Conservation (phyloP, 192 early-diverging fungal genomes). For the Backusella luteola region DNA sequence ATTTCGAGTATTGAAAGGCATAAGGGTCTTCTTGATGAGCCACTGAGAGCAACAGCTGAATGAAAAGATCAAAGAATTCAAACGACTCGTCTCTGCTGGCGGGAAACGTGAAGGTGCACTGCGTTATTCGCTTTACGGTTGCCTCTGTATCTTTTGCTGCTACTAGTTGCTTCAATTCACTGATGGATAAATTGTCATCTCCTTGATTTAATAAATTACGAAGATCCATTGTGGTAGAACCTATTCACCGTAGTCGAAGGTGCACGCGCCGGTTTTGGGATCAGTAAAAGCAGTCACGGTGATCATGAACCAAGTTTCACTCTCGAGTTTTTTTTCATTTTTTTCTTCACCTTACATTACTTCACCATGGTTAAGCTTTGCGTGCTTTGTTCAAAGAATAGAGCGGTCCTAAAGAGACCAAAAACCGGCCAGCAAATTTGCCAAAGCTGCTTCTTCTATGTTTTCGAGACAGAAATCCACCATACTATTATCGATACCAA, state of each 20-base stretch:
- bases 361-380: slow-evolving; percentile 52
- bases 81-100: slow-evolving; percentile 1
- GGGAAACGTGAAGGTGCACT: slow-evolving; percentile 16
- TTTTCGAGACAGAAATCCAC: slow-evolving; percentile 94
- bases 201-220: slow-evolving; percentile 20
- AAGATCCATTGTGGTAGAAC: slow-evolving; percentile 18
- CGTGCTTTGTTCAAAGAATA: slow-evolving; percentile 62
- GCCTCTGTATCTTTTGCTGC: neutral
- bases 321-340: neutral
- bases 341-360: slow-evolving; percentile 22
- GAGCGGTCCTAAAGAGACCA: slow-evolving; percentile 88
- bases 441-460: slow-evolving; percentile 86
- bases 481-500: slow-evolving; percentile 81
- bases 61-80: slow-evolving; percentile 27
- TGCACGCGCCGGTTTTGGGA: neutral
- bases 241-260: neutral
- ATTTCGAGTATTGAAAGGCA: slow-evolving; percentile 8
- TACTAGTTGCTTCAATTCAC: slow-evolving; percentile 5
- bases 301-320: neutral
- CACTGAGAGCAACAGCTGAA: slow-evolving; percentile 23
- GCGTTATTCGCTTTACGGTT: slow-evolving; percentile 13
- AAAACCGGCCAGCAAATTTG: slow-evolving; percentile 91
- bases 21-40: neutral
- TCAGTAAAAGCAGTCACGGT: neutral
- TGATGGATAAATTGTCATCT: neutral